Conservation (phyloP, 805 yeast species). For the Candida awuae region DNA sequence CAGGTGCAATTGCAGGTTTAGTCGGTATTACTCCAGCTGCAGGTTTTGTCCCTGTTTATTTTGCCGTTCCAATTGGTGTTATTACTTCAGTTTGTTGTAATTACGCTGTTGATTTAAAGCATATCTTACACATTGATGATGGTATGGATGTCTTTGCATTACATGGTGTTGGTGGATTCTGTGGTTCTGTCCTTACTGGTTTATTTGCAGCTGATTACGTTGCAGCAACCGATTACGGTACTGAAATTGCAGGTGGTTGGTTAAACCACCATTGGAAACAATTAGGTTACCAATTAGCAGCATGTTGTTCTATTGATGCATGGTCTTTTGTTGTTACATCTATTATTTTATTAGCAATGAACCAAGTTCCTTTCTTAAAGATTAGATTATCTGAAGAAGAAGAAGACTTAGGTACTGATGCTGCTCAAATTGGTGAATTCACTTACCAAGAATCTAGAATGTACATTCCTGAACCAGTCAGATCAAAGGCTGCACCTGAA, state of each 20-base stretch:
- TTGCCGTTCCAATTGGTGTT: constrained; percentile 77
- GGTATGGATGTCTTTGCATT: constrained; percentile 92
- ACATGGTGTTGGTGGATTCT: constrained; percentile 90
- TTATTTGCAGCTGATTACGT: constrained; percentile 88
- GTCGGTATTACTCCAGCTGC: constrained; percentile 97
- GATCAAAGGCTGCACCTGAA: constrained; percentile 30
- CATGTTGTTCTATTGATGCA: constrained; percentile 54
- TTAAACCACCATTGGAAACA: constrained; percentile 74
- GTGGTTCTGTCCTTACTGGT: constrained; percentile 81
- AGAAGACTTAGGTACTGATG: constrained; percentile 83
- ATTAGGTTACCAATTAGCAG: constrained; percentile 85
- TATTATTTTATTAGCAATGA: constrained; percentile 55
- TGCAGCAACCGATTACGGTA: constrained; percentile 68
- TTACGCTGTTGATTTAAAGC: constrained; percentile 76
- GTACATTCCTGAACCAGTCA: constrained; percentile 71
- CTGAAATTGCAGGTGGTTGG: constrained; percentile 77
- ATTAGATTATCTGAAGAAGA: constrained; percentile 80
- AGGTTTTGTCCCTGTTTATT: constrained; percentile 89
- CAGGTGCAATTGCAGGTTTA: constrained; percentile 89
- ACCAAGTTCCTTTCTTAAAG: constrained; percentile 72
- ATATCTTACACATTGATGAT: constrained; percentile 70
- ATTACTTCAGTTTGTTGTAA: constrained; percentile 73
- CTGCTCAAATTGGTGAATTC: constrained; percentile 84
- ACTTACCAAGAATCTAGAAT: constrained; percentile 61
- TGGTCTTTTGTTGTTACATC: constrained; percentile 76